A percentile compares a stretch with the other conserved stretches of the same genome.
Conservation (phyloP, 1,284 basidiomycete genomes). For the Wallemia hederae region DNA sequence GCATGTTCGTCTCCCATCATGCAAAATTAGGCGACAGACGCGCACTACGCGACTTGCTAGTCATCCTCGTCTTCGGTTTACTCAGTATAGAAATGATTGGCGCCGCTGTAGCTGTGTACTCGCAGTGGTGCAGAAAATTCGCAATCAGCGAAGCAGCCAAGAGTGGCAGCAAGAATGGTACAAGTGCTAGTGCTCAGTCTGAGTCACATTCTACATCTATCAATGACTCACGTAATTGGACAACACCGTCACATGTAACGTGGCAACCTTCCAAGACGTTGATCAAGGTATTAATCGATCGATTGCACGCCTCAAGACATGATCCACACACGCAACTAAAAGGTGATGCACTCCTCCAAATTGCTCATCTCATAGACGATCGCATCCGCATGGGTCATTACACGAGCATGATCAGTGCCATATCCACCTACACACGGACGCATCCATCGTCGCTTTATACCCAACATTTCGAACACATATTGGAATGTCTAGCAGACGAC, state of each 20-base stretch:
- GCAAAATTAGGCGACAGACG: not conserved
- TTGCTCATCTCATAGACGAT: not conserved
- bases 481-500: not conserved
- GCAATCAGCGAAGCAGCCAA: not conserved
- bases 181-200: not conserved
- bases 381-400: not conserved
- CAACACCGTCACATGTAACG: not conserved
- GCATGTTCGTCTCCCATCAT: slow-evolving; percentile 1
- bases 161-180: too few species aligned
- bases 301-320: not conserved
- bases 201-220: not conserved
- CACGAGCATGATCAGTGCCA: not conserved
- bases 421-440: not conserved
- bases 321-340: not conserved
- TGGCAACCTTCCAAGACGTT: not conserved
- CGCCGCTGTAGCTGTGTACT: not conserved
- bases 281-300: not conserved
- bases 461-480: not conserved
- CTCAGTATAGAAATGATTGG: not conserved
- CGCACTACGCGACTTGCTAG: not conserved
- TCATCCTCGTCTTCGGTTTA: not conserved
- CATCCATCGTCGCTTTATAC: not conserved
- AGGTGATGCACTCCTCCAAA: not conserved
- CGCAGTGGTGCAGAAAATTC: not conserved
- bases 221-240: too few species aligned